Base-by-base conservation (phyloP, 306 rosid genomes). In the Casuarina cunninghamiana region DNA sequence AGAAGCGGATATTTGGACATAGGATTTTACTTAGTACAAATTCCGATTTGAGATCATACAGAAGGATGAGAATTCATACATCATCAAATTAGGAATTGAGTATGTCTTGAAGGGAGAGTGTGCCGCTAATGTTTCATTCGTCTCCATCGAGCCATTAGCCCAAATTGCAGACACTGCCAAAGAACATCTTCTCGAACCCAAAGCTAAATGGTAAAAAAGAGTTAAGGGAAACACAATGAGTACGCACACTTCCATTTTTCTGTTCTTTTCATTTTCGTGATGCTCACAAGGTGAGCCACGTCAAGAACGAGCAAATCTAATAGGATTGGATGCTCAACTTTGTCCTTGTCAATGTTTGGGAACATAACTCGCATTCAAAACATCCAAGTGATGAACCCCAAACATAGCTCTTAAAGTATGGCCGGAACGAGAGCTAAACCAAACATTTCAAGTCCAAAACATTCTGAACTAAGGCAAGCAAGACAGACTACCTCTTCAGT, bases 61-160 rank as follows among this genome's bases (percentile, higher is more conserved):
- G 78, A 87, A 82, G 53, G 84, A 71, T 19, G 53, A 78, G 32
- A 57, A 71, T 1, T 86, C 89, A 0, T 84, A 89, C 84, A 80
- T 86, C 4, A 39, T 91, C 74, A 90, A 80, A 75, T 11, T 80
- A 38, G 75, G 84, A 39, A 26, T 93, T 0, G 89, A 93, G 69
- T 93, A 88, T 62, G 81, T 89, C 42, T 16, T 89, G 19, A 86
- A 87, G 61, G 93, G 88, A 32, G 92, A 93, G 32, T 63, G 87
- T 9, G 84, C 87, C 32, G 79, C 83, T 7, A 87, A 84, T 76
- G 88, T 80, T 35, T 78, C 96, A 5, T 15, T 89, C 26, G 86
- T 81, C 54, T 80, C 84, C 41, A 76, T 85, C 10, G 60, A 89
- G 12, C 43, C 87, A 7, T 53, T 86, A 12, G 71, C 67, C 19